These are phyloP conservation scores for Pseudogymnoascus sp. DNA, from an alignment of 2,329 filamentous ascomycete species.

Conservation along the genomic window DNA sequence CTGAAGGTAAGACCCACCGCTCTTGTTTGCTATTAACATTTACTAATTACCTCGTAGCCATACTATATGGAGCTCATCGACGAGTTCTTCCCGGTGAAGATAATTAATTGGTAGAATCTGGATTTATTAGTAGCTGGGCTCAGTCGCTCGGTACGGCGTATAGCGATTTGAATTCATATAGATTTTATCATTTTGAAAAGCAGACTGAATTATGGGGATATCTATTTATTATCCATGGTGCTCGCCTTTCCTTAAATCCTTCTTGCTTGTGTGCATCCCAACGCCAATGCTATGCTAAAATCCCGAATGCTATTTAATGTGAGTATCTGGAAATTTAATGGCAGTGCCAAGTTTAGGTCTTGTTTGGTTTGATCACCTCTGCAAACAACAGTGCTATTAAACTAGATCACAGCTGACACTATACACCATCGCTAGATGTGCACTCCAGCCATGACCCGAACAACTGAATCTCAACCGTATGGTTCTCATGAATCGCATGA, in stretches of 20 bases:
- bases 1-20: slow-evolving; percentile 43
- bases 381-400: background rate
- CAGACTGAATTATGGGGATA: background rate
- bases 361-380: background rate
- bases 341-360: background rate
- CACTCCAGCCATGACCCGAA: background rate
- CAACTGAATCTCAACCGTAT: background rate
- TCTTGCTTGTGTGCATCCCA: background rate
- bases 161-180: background rate
- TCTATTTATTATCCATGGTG: background rate
- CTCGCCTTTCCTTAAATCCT: background rate
- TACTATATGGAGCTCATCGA: slow-evolving; percentile 70
- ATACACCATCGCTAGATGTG: background rate
- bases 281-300: background rate
- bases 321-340: background rate
- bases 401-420: background rate
- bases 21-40: slow-evolving; percentile 7
- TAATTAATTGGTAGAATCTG: slow-evolving; percentile 56
- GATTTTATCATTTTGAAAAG: background rate
- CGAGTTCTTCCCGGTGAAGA: slow-evolving; percentile 61
- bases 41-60: slow-evolving; percentile 35
- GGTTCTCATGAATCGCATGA: background rate
- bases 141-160: background rate
- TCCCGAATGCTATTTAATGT: background rate
- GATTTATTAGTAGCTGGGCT: background rate